phyloP scores from a whole-genome alignment of 805 yeast species.

The Komagataella populi region DNA sequence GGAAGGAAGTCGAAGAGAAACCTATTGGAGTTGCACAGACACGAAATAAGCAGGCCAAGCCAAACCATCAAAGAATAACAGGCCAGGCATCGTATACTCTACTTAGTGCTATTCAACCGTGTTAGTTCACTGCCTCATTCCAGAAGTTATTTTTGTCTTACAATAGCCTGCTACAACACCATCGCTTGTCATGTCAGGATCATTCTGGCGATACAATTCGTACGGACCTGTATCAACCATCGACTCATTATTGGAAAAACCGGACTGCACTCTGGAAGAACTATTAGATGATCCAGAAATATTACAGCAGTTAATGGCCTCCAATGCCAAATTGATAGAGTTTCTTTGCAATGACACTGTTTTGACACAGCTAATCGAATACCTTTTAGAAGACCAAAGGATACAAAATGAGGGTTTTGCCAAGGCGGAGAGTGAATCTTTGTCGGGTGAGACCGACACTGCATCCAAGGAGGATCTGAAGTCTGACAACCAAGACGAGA shows the following conservation, averaged over 20 bases:
- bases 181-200: constrained; percentile 29
- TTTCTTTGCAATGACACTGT: constrained; percentile 70
- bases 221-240: constrained; percentile 12
- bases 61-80: background rate
- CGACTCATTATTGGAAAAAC: constrained; percentile 26
- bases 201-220: constrained; percentile 41
- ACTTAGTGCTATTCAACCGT: background rate
- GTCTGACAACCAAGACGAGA: constrained; percentile 5
- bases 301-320: constrained; percentile 56
- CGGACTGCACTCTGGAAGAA: constrained; percentile 35
- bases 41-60: background rate
- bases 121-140: background rate
- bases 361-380: constrained; percentile 52
- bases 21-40: background rate
- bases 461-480: constrained; percentile 4
- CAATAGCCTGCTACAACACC: constrained; percentile 16
- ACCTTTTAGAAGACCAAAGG: constrained; percentile 39
- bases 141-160: too few species aligned
- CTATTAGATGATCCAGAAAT: constrained; percentile 65
- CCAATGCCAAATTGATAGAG: constrained; percentile 65
- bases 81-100: background rate
- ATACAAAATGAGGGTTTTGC: constrained; percentile 9
- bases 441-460: constrained; percentile 4
- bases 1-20: background rate
- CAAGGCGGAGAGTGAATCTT: background rate